Evolutionary conservation across 495 filamentous ascomycete genomes (phyloP), one percentile per base, ranked within the genome.

Genomic region (Penicillium cinerascens): DNA sequence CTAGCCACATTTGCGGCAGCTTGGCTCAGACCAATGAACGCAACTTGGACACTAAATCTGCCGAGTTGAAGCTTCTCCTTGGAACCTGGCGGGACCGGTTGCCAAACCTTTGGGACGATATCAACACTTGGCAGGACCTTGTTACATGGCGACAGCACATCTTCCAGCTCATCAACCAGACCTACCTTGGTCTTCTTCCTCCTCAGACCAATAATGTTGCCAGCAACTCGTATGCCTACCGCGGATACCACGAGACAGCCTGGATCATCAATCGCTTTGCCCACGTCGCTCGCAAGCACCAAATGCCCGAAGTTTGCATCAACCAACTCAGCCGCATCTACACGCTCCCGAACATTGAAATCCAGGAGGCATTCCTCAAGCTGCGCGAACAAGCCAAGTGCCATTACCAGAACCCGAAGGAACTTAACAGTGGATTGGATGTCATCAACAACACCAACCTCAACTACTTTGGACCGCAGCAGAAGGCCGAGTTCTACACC

Each of bases 201-300:
- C 86, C 79, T 15, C 86, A 91, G 61, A 84, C 83, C 11, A 88
- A 87, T 66, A 91, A 86, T 51, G 82, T 90, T 16, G 79, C 82
- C 16, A 84, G 84, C 51, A 96, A 91, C 54, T 97, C 92, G 4
- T 97, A 91, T 64, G 95, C 93, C 0, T 99, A 97, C 62, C 84
- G 95, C 40, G 95, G 95, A 43, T 97, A 95, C 60, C 95, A 99
- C 60, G 95, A 99, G 66, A 99, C 93, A 2, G 95, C 95, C 3
- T 99, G 95, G 95, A 99, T 97, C 54, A 99, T 99, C 72, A 99
- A 99, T 67, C 81, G 95, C 17, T 99, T 99, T 63, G 95, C 95
- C 3, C 93, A 97, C 62, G 95, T 99, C 35, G 93, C 95, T 43
- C 83, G 95, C 25, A 97, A 97, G 74, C 95, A 99, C 66, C 90